phyloP scores from a whole-genome alignment of 768 basidiomycete species.

The Pleurotus citrinopileatus region DNA sequence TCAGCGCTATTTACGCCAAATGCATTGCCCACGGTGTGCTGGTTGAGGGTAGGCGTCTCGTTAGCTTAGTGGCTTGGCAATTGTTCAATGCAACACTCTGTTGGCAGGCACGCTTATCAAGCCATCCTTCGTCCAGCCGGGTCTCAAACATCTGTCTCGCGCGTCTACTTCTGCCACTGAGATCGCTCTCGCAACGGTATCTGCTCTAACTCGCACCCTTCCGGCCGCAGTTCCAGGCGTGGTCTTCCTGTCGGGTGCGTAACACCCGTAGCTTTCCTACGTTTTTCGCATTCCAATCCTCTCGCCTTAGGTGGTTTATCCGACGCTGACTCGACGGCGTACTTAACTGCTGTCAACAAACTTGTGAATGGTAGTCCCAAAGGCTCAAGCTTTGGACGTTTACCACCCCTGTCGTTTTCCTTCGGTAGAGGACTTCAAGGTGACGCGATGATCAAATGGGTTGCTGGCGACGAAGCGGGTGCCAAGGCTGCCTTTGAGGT shows the following conservation, averaged over 20 bases:
- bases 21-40: conserved; percentile 45
- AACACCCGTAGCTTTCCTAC: too few relatives aligned
- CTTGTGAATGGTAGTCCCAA: conserved; percentile 30
- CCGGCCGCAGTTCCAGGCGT: conserved; percentile 46
- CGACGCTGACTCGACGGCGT: conserved; percentile 35
- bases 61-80: not conserved
- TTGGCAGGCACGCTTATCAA: conserved; percentile 45
- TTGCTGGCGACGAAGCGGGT: conserved; percentile 38
- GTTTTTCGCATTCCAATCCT: not conserved
- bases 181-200: conserved; percentile 44
- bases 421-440: conserved; percentile 51
- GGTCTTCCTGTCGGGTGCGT: conserved; percentile 47
- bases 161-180: conserved; percentile 32
- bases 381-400: conserved; percentile 32
- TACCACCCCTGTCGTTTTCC: conserved; percentile 47
- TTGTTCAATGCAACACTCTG: not conserved
- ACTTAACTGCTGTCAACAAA: conserved; percentile 39
- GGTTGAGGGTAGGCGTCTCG: conserved; percentile 38
- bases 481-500: conserved; percentile 37
- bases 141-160: conserved; percentile 38
- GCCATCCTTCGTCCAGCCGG: conserved; percentile 50
- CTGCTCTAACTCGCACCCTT: conserved; percentile 41
- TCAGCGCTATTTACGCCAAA: conserved; percentile 41
- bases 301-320: conserved; percentile 37
- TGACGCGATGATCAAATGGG: conserved; percentile 45